These are phyloP conservation scores for Edaphochlamys debaryana DNA, from an alignment of 139 green algal genomes.

Conservation along the genomic window DNA sequence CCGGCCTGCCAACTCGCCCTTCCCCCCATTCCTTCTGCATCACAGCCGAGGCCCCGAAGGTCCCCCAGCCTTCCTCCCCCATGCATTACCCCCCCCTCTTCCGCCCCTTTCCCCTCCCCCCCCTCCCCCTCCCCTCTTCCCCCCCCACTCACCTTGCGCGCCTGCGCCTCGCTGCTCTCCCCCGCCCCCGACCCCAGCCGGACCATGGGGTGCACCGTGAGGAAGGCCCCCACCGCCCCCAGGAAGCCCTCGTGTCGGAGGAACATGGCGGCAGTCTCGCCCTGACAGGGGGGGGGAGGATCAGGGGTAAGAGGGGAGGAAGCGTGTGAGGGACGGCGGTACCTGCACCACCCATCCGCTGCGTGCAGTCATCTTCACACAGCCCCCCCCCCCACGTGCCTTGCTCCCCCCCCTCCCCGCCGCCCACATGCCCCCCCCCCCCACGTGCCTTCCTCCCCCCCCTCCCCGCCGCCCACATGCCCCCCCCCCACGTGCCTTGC, in stretches of 20 bases:
- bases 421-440: not conserved
- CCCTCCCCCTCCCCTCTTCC: not conserved
- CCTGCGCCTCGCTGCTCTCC: not conserved
- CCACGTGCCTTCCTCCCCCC: not conserved
- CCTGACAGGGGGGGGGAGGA: slow-evolving; percentile 62
- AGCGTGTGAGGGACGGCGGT: too few relatives aligned
- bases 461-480: not conserved
- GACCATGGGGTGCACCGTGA: slow-evolving; percentile 82
- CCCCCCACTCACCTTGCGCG: slow-evolving; percentile 14
- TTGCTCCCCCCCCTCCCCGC: not conserved
- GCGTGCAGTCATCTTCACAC: too few relatives aligned
- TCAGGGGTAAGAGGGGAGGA: too few relatives aligned
- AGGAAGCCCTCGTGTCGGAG: slow-evolving; percentile 98
- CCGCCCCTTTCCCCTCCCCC: too few relatives aligned
- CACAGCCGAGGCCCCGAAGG: too few relatives aligned
- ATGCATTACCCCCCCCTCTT: too few relatives aligned
- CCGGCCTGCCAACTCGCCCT: too few relatives aligned
- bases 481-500: slow-evolving; percentile 66
- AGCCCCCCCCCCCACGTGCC: too few relatives aligned
- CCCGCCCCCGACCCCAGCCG: not conserved
- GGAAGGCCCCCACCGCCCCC: slow-evolving; percentile 95
- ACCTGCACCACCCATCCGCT: too few relatives aligned
- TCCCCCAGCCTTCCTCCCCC: too few relatives aligned
- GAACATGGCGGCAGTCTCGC: slow-evolving; percentile 96
- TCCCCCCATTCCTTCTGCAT: too few relatives aligned